These are phyloP conservation scores for Pyrenochaeta sp. DNA, from an alignment of 2,329 filamentous ascomycete species.

Conservation along the genomic window DNA sequence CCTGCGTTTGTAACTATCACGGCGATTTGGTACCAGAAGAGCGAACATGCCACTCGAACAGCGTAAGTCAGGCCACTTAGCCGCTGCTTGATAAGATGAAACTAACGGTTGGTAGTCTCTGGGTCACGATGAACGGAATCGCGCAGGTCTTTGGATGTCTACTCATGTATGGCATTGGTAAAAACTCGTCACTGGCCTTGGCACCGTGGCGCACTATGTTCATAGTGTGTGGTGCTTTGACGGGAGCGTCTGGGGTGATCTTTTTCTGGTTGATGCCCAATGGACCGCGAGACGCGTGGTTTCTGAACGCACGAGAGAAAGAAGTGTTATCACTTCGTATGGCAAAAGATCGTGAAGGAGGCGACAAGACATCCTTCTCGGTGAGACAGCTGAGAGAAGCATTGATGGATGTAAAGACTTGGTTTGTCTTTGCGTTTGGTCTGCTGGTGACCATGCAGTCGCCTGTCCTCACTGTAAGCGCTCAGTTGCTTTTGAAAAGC, in stretches of 20 bases:
- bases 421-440: constrained; percentile 54
- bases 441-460: constrained; percentile 58
- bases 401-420: constrained; percentile 55
- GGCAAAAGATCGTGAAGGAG: constrained; percentile 50
- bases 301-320: constrained; percentile 56
- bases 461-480: constrained; percentile 47
- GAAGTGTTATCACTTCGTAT: constrained; percentile 52
- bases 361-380: constrained; percentile 57
- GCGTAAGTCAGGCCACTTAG: constrained; percentile 13
- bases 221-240: constrained; percentile 60
- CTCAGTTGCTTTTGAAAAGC: no score
- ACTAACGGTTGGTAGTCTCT: constrained; percentile 33
- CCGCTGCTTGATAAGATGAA: background rate
- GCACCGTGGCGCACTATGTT: constrained; percentile 60
- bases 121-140: constrained; percentile 58
- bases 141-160: constrained; percentile 57
- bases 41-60: constrained; percentile 36
- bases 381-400: constrained; percentile 56
- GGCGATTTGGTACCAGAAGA: constrained; percentile 37
- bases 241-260: constrained; percentile 52
- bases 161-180: constrained; percentile 62
- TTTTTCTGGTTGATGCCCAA: constrained; percentile 60
- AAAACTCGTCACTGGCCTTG: constrained; percentile 47
- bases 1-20: constrained; percentile 60
- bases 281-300: constrained; percentile 60